Evolutionary conservation across 139 green algal species (phyloP).

Genomic region (Micractinium conductrix): DNA sequence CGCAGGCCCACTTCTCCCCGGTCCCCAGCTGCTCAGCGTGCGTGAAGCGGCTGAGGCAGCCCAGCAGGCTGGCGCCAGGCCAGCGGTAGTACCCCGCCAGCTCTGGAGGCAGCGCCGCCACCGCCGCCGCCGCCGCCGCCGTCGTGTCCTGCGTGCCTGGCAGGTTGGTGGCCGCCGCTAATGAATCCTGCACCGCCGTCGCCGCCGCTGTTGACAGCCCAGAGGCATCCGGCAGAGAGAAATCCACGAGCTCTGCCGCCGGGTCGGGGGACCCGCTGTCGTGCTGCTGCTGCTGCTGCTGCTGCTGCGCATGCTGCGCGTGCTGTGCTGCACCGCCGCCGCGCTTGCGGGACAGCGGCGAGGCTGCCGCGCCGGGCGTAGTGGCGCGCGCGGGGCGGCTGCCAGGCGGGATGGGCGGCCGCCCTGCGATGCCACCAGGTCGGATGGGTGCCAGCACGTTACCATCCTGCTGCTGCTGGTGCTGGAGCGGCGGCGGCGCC

Average conservation of each 20-base stretch:
- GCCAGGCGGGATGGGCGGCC: slow-evolving; percentile 20
- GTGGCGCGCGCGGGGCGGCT: neutral
- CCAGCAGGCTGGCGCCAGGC: slow-evolving; percentile 57
- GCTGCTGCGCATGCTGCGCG: neutral
- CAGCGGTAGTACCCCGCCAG: slow-evolving; percentile 40
- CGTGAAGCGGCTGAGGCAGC: slow-evolving; percentile 71
- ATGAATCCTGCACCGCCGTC: neutral
- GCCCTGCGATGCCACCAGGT: neutral
- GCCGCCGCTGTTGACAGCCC: neutral
- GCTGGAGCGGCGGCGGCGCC: neutral
- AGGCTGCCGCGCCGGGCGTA: neutral
- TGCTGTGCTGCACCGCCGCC: neutral
- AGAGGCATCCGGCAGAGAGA: slow-evolving; percentile 1
- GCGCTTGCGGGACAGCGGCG: too few species aligned
- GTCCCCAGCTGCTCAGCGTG: slow-evolving; percentile 59
- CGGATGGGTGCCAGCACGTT: too few species aligned
- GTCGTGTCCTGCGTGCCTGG: neutral
- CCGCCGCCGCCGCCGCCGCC: neutral
- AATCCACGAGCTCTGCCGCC: too few species aligned
- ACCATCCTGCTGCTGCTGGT: slow-evolving; percentile 27
- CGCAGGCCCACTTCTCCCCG: slow-evolving; percentile 65
- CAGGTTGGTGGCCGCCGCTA: slow-evolving; percentile 11
- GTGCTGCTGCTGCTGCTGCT: neutral
- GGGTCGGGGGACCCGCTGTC: neutral
- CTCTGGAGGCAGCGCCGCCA: slow-evolving; percentile 17